Evolutionary conservation across 2,329 filamentous ascomycete genomes (phyloP), one percentile per base, ranked within the genome.

Genomic region (Amauroascus niger): DNA sequence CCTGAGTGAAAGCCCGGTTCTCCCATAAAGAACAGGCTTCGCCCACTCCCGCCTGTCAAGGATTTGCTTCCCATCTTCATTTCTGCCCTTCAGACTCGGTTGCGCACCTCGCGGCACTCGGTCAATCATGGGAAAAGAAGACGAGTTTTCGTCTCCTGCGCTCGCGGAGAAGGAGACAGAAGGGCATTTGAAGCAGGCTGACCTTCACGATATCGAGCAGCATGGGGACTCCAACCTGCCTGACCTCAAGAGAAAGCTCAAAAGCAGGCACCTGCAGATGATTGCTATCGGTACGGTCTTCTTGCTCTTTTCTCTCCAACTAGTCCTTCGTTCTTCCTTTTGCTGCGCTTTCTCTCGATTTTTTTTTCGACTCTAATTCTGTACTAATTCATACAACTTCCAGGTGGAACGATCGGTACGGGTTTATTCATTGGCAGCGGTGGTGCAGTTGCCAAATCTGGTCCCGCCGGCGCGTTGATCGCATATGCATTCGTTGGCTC

Each of bases 211-310:
- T 53, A 50, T 67, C 46, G 69, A 71, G 57, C 70, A 71, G 54
- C 55, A 69, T 62, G 64, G 57, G 68, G 54, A 76, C 71, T 61
- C 91, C 81, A 40, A 84, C 82, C 41, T 84, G 57, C 67, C 69
- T 2, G 65, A 71, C 52, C 77, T 97, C 55, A 82, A 87, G 55
- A 78, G 89, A 64, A 86, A 84, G 71, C 72, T 95, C 63, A 94
- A 94, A 73, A 85, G 84, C 24, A 77, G 89, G 46, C 93, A 98
- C 74, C 67, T 97, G 67, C 91, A 97, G 74, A 97, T 97, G 91
- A 97, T 97, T 76, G 93, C 93, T 24, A 95, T 97, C 62, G 90
- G 57, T 60, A 58, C 22, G 48, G 14, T 14, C 28, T 14, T 16
- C 18, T 1, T 26, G 30, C 2, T 30, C 35, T 40, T 7, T 30